Evolutionary conservation across 2,329 filamentous ascomycete species (phyloP).

Genomic region (Penicillium sp.): DNA sequence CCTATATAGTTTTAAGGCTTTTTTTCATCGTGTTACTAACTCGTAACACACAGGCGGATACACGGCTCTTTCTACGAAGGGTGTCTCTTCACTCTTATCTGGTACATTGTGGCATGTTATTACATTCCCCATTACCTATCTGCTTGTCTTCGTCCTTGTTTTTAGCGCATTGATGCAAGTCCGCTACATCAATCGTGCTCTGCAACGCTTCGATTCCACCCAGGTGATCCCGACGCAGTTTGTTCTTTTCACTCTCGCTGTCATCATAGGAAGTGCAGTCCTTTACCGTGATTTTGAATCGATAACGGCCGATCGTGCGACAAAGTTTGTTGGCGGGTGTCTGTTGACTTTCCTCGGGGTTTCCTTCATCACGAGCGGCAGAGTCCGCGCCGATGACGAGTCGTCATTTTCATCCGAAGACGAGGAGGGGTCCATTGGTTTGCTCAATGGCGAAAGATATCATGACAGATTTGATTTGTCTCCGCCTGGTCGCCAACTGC

Average conservation of each 20-base stretch:
- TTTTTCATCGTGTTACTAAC: slow-evolving; percentile 15
- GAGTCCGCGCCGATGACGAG: slow-evolving; percentile 58
- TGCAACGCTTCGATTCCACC: slow-evolving; percentile 94
- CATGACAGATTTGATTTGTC: slow-evolving; percentile 35
- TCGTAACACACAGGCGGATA: slow-evolving; percentile 69
- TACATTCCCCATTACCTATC: slow-evolving; percentile 87
- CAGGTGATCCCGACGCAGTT: slow-evolving; percentile 98
- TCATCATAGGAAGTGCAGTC: slow-evolving; percentile 90
- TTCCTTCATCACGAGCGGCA: slow-evolving; percentile 91
- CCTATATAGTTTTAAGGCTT: neutral
- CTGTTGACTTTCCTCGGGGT: slow-evolving; percentile 91
- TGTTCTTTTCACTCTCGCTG: slow-evolving; percentile 91
- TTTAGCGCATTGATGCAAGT: slow-evolving; percentile 93
- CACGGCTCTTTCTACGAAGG: slow-evolving; percentile 94
- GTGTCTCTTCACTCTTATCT: slow-evolving; percentile 90
- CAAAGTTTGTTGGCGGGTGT: slow-evolving; percentile 88
- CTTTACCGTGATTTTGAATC: slow-evolving; percentile 94
- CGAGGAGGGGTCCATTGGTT: slow-evolving; percentile 55
- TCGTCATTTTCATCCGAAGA: slow-evolving; percentile 64
- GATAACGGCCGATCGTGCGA: slow-evolving; percentile 67
- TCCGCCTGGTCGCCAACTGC: slow-evolving; percentile 20
- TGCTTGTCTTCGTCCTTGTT: slow-evolving; percentile 74
- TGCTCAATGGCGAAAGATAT: slow-evolving; percentile 40
- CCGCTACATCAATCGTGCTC: slow-evolving; percentile 84
- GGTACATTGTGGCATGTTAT: slow-evolving; percentile 86